These are phyloP conservation scores for Calocera cornea DNA, from an alignment of 768 basidiomycete genomes.

Conservation along the genomic window DNA sequence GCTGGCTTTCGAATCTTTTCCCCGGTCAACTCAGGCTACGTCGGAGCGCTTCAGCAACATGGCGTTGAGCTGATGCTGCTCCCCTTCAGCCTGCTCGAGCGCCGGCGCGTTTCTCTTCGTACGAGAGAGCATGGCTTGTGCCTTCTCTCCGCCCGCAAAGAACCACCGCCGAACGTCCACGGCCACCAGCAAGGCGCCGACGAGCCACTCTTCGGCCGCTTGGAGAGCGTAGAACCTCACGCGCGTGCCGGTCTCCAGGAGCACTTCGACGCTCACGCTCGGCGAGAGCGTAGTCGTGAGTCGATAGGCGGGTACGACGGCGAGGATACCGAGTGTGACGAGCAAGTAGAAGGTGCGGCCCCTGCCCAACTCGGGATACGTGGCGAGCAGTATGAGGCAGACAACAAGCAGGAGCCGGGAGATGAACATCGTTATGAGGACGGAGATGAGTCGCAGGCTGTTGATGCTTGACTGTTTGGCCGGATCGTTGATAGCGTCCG, in stretches of 20 bases:
- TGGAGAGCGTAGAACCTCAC: conserved; percentile 4
- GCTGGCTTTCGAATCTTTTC: too few relatives aligned
- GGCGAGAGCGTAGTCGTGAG: conserved; percentile 19
- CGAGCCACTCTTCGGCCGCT: not conserved
- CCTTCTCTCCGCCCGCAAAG: not conserved
- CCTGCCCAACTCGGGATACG: not conserved
- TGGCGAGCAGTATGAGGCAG: not conserved
- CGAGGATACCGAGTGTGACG: not conserved
- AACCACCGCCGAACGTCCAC: not conserved
- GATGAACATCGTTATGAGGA: not conserved
- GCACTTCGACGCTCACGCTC: conserved; percentile 30
- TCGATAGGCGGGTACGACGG: not conserved
- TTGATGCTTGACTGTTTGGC: not conserved
- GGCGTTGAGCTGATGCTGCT: conserved; percentile 16
- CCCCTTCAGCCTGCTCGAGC: too few relatives aligned
- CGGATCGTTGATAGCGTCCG: not conserved
- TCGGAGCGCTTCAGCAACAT: too few relatives aligned
- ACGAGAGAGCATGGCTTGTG: not conserved
- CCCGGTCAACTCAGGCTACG: too few relatives aligned
- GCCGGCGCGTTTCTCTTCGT: too few relatives aligned
- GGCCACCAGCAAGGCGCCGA: not conserved
- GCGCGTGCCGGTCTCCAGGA: conserved; percentile 17
- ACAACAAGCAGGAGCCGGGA: not conserved
- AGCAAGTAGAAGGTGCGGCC: not conserved
- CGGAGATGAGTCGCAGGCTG: not conserved